Percentiles rank a stretch among this genome's conserved stretches.
Conservation (phyloP, 176 grass and related monocot species). For the Alopecurus myosuroides region DNA sequence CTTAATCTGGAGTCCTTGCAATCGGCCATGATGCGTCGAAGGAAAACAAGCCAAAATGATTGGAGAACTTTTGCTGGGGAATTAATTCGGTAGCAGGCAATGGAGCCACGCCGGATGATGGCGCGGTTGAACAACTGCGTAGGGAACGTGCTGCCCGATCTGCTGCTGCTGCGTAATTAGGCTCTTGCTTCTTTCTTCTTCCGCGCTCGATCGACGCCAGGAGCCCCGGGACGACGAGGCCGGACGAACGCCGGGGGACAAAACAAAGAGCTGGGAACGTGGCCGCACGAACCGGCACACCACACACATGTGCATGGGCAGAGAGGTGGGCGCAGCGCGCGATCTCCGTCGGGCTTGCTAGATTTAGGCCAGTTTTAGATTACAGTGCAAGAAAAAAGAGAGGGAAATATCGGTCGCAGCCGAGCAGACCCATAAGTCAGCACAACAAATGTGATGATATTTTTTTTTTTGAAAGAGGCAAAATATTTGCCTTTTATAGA, state of each 20-base stretch:
- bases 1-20: not conserved
- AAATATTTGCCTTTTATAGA: too few species aligned
- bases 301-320: not conserved
- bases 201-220: not conserved
- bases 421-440: too few species aligned
- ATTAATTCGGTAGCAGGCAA: not conserved
- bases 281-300: not conserved
- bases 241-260: not conserved
- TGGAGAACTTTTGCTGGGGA: not conserved
- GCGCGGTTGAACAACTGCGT: not conserved
- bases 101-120: constrained; percentile 29
- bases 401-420: too few species aligned
- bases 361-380: too few species aligned
- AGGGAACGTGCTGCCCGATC: not conserved
- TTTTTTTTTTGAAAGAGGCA: too few species aligned
- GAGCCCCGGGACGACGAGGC: not conserved
- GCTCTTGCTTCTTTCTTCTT: not conserved
- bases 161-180: not conserved
- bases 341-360: too few species aligned
- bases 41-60: constrained; percentile 14
- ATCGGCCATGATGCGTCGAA: constrained; percentile 15
- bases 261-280: not conserved
- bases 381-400: too few species aligned
- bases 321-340: not conserved
- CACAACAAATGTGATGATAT: too few species aligned